Conservation (phyloP, 2,329 filamentous ascomycete species). For the Claviceps sp. region DNA sequence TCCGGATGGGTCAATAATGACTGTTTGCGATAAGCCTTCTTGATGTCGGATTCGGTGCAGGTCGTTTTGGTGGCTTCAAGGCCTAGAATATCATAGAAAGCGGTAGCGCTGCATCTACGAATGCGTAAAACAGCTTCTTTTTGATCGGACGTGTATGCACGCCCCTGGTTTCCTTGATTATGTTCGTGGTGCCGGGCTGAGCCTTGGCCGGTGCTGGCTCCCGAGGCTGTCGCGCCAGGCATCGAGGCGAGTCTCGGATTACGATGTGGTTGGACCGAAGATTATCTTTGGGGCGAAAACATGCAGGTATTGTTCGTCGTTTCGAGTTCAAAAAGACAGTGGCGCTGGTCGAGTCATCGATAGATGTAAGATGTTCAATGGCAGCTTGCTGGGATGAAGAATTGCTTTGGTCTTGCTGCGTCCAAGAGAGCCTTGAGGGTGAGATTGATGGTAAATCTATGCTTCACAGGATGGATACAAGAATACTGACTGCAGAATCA, state of each 20-base stretch:
- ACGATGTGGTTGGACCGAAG: background rate
- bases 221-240: conserved; percentile 39
- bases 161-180: conserved; percentile 62
- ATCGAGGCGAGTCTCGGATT: conserved; percentile 11
- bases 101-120: conserved; percentile 67
- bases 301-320: background rate
- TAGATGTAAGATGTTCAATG: background rate
- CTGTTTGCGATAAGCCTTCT: conserved; percentile 94
- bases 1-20: conserved; percentile 93
- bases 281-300: background rate
- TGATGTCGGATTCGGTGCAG: conserved; percentile 73
- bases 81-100: conserved; percentile 90
- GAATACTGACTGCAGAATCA: background rate
- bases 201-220: conserved; percentile 33
- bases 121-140: conserved; percentile 86
- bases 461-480: background rate
- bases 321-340: background rate
- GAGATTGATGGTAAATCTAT: too few species aligned
- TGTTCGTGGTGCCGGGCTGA: conserved; percentile 45
- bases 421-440: too few species aligned
- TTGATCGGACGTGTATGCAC: conserved; percentile 77
- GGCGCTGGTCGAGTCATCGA: background rate
- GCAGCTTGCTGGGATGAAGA: background rate
- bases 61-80: conserved; percentile 50
- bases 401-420: background rate